Conservation (phyloP, 371 early-diverging fungal genomes). For the Lichtheimia ornata region DNA sequence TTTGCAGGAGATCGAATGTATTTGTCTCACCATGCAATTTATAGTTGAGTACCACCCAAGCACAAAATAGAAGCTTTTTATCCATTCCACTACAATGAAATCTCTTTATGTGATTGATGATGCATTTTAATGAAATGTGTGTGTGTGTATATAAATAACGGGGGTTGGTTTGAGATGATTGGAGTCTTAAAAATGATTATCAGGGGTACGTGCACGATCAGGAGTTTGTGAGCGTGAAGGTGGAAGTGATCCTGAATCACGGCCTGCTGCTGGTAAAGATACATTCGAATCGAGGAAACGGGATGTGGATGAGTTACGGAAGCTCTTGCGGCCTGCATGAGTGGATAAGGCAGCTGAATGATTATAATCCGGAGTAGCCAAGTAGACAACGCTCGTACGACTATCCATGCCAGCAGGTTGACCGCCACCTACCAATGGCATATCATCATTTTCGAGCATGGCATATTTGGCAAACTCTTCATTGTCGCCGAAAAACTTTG, state of each 20-base stretch:
- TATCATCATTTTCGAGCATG: slow-evolving; percentile 21
- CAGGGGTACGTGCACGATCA: slow-evolving; percentile 9
- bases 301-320: slow-evolving; percentile 3
- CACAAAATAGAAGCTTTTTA: no score
- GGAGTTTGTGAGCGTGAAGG: slow-evolving; percentile 9
- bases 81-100: no score
- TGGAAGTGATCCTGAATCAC: slow-evolving; percentile 2
- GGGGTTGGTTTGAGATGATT: background rate
- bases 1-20: no score
- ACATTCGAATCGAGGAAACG: slow-evolving; percentile 6
- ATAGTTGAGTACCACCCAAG: no score
- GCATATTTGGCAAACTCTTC: slow-evolving; percentile 45
- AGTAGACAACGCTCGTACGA: slow-evolving; percentile 32
- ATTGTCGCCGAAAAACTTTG: slow-evolving; percentile 41
- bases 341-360: slow-evolving; percentile 25
- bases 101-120: background rate
- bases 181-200: background rate
- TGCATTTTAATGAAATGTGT: background rate
- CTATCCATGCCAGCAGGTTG: background rate
- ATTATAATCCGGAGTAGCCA: slow-evolving; percentile 37
- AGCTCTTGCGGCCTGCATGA: slow-evolving; percentile 1
- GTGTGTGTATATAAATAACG: background rate
- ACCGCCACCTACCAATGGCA: background rate
- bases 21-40: background rate
- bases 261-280: background rate